Base-by-base conservation (phyloP, 1,284 basidiomycete species). In the Boletus coffeatus region DNA sequence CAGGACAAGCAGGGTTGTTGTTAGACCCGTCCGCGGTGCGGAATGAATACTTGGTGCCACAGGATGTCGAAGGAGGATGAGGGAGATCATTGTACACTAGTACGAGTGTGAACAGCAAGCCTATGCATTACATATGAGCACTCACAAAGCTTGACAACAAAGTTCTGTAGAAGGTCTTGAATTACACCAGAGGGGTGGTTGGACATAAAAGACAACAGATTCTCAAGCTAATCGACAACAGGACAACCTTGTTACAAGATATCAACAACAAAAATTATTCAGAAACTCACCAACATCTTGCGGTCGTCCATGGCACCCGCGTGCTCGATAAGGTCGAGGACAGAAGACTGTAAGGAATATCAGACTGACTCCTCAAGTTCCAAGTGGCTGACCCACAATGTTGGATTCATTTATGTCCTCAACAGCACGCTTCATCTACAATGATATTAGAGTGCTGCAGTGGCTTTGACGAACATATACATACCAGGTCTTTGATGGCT, bases 1-100 rank as follows among this genome's bases (percentile, higher is more conserved):
- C 79, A 0, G 93, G 93, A 36, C 79, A 68, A 67, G 84, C 80
- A 50, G 86, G 80, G 69, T 92, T 93, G 76, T 94, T 93, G 68
- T 80, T 78, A 21, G 86, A 85, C 7, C 91, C 91, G 72, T 93
- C 89, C 10, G 89, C 87, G 4, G 80, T 75, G 37, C 91, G 84
- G 79, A 83, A 91, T 2, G 85, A 81, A 66, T 84, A 87, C 57
- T 82, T 67, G 34, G 81, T 76, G 9, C 89, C 84, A 41, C 92
- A 77, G 67, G 80, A 86, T 2, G 89, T 86, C 5, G 83, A 75
- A 6, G 91, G 81, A 4, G 92, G 92, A 71, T 94, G 92, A 0
- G 83, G 75, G 39, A 93, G 79, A 67, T 94, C 90, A 69, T 88
- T 86, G 74, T 90, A 93, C 61, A 92, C 89, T 88, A 66, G 4